Evolutionary conservation across 176 grass and related monocot species (phyloP).

Genomic region (Eragrostis curvula): DNA sequence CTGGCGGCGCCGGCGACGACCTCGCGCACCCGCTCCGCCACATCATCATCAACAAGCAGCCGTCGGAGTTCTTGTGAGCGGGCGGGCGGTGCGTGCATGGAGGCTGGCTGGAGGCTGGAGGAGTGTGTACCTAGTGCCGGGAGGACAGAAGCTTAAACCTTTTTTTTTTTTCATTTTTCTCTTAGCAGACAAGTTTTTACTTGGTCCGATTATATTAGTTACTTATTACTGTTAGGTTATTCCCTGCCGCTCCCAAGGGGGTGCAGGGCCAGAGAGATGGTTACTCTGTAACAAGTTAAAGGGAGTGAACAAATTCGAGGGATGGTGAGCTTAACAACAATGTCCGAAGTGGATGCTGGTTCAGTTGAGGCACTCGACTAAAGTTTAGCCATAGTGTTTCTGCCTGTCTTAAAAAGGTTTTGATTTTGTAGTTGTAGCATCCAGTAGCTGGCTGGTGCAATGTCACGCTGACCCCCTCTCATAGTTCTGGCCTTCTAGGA

Average conservation of each 20-base stretch:
- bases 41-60: conserved; percentile 68
- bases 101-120: not conserved
- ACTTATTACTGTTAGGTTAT: conserved; percentile 18
- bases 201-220: not conserved
- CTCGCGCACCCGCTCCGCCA: conserved; percentile 81
- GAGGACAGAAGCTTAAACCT: not conserved
- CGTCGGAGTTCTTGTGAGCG: conserved; percentile 58
- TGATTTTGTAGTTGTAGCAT: no score
- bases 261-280: conserved; percentile 37
- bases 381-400: not conserved
- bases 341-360: conserved; percentile 33
- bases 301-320: conserved; percentile 11
- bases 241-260: conserved; percentile 29
- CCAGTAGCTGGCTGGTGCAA: no score
- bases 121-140: not conserved
- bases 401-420: no score
- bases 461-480: no score
- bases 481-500: not conserved
- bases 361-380: not conserved
- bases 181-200: not conserved
- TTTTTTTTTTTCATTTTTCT: not conserved
- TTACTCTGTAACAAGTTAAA: conserved; percentile 41
- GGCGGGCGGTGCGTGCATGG: not conserved
- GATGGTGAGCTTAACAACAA: not conserved
- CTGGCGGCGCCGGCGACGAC: conserved; percentile 67